phyloP scores from a whole-genome alignment of 768 basidiomycete genomes.

The Tulasnella sp. region DNA sequence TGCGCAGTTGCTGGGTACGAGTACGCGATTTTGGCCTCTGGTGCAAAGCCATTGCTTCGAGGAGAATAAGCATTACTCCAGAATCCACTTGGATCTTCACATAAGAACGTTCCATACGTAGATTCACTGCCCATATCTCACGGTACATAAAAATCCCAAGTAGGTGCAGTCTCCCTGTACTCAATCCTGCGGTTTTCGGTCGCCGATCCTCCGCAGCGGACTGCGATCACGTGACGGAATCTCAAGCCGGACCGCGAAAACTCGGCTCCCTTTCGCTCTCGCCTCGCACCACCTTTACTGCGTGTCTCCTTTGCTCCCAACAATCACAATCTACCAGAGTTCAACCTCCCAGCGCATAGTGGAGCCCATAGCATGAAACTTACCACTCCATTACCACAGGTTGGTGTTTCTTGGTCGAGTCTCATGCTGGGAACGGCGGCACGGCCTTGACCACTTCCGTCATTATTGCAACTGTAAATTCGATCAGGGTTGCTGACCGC shows the following conservation, averaged over 20 bases:
- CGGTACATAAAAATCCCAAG: background rate
- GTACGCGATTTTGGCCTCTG: background rate
- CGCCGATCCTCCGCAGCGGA: background rate
- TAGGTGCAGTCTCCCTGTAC: background rate
- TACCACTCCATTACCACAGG: constrained; percentile 52
- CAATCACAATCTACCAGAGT: background rate
- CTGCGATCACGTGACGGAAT: constrained; percentile 19
- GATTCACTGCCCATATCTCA: background rate
- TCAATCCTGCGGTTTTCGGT: background rate
- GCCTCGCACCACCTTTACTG: constrained; percentile 9
- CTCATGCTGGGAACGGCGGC: background rate
- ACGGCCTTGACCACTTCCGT: constrained; percentile 3
- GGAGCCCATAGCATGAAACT: constrained; percentile 49
- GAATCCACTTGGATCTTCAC: background rate
- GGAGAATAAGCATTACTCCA: background rate
- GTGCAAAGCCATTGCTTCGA: background rate
- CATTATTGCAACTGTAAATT: constrained; percentile 1
- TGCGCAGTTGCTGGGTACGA: background rate
- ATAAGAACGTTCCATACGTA: background rate
- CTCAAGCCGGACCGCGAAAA: constrained; percentile 1
- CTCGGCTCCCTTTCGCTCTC: constrained; percentile 2
- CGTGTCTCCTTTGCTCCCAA: background rate
- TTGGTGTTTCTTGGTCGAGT: background rate
- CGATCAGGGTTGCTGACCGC: background rate
- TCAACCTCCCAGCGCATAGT: background rate